Evolutionary conservation across 1,284 basidiomycete species (phyloP).

Genomic region (Phlebopus sp.): DNA sequence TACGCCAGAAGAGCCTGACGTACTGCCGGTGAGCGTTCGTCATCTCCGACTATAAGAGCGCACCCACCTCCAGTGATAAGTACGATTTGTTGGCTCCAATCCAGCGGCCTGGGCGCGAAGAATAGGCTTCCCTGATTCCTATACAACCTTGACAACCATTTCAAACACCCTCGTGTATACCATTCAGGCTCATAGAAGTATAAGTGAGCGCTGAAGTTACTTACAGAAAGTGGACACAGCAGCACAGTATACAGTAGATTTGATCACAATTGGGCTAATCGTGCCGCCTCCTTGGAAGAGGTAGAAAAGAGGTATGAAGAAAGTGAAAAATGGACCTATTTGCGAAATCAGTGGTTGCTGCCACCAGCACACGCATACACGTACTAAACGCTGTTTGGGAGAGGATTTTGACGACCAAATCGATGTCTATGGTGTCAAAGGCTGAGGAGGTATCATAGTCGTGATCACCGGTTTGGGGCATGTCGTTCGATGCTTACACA

Average conservation of each 20-base stretch:
- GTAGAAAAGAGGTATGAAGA: conserved; percentile 74
- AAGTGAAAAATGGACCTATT: conserved; percentile 77
- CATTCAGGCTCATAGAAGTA: conserved; percentile 2
- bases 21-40: neutral
- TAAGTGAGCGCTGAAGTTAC: conserved; percentile 23
- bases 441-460: conserved; percentile 23
- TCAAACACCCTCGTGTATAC: conserved; percentile 57
- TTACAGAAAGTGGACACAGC: conserved; percentile 63
- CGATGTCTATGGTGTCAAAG: conserved; percentile 67
- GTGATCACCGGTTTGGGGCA: conserved; percentile 4
- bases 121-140: conserved; percentile 69
- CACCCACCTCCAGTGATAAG: conserved; percentile 83
- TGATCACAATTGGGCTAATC: conserved; percentile 50
- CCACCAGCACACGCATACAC: conserved; percentile 22
- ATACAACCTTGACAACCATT: conserved; percentile 69
- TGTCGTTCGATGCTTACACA: conserved; percentile 3
- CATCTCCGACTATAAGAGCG: neutral
- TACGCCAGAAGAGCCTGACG: conserved; percentile 80
- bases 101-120: conserved; percentile 55
- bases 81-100: conserved; percentile 86
- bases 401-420: conserved; percentile 74
- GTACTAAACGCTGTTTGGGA: conserved; percentile 74
- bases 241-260: conserved; percentile 52
- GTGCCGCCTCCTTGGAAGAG: conserved; percentile 62
- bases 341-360: conserved; percentile 5